Evolutionary conservation across 257 asterid species (phyloP).

Genomic region (Solanum verrucosum): DNA sequence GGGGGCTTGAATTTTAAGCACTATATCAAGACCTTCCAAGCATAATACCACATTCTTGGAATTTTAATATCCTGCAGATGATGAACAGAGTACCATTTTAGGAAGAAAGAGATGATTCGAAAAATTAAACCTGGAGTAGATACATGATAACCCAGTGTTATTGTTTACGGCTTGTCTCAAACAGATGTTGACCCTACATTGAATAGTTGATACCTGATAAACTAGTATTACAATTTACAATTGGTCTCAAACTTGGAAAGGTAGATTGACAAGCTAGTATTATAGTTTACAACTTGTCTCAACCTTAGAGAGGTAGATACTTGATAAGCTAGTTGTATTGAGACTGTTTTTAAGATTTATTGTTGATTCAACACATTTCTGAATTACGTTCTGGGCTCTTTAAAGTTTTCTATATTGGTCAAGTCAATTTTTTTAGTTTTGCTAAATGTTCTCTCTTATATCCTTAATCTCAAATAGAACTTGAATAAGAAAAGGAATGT

Average conservation of each 20-base stretch:
- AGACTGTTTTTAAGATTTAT: background rate
- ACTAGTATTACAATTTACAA: background rate
- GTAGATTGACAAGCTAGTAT: background rate
- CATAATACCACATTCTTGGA: background rate
- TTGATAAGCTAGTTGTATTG: background rate
- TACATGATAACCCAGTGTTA: background rate
- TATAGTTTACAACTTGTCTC: background rate
- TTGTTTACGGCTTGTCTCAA: background rate
- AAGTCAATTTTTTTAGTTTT: background rate
- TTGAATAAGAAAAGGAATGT: background rate
- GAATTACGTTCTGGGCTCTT: background rate
- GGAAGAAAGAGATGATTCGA: background rate
- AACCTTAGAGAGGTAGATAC: background rate
- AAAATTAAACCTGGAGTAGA: background rate
- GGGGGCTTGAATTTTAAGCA: background rate
- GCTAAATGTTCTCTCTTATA: background rate
- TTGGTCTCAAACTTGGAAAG: background rate
- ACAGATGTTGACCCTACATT: background rate
- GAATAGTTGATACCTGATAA: background rate
- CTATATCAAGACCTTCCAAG: background rate
- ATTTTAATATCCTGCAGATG: background rate
- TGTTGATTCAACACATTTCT: background rate
- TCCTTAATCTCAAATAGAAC: background rate
- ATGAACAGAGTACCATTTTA: background rate
- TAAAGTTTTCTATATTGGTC: background rate